These are phyloP conservation scores for Hypholoma fasciculare DNA, from an alignment of 768 basidiomycete species.

Conservation along the genomic window DNA sequence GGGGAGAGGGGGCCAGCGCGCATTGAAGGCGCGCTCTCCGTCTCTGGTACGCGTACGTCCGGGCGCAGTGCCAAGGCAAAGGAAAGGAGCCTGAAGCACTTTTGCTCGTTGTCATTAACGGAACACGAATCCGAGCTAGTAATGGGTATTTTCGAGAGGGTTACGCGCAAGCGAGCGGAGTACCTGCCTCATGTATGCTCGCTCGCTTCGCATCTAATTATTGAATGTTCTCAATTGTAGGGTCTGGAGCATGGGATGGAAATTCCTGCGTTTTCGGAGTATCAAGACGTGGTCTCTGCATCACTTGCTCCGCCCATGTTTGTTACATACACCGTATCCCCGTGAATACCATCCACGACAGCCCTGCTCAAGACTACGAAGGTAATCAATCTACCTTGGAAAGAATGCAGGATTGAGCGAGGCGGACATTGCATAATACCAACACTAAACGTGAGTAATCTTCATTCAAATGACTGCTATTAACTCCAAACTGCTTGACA, in stretches of 20 bases:
- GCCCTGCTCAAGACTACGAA: slow-evolving; percentile 70
- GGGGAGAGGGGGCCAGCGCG: slow-evolving; percentile 84
- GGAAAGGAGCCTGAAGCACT: slow-evolving; percentile 75
- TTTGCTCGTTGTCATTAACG: slow-evolving; percentile 64
- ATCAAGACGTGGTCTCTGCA: slow-evolving; percentile 64
- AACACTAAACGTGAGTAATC: slow-evolving; percentile 70
- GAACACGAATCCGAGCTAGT: slow-evolving; percentile 95
- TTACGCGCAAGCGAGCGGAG: slow-evolving; percentile 86
- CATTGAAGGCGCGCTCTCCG: slow-evolving; percentile 69
- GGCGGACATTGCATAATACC: slow-evolving; percentile 88
- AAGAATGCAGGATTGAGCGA: slow-evolving; percentile 75
- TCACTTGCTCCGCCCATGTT: slow-evolving; percentile 64
- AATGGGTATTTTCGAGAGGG: slow-evolving; percentile 92
- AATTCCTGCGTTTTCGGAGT: slow-evolving; percentile 74
- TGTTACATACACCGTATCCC: slow-evolving; percentile 65
- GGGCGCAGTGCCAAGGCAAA: slow-evolving; percentile 75
- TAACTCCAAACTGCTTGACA: slow-evolving; percentile 23
- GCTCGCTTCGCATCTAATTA: neutral
- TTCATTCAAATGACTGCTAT: neutral
- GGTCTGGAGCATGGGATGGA: slow-evolving; percentile 65
- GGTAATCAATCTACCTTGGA: slow-evolving; percentile 83
- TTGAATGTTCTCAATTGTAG: slow-evolving; percentile 30
- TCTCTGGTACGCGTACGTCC: slow-evolving; percentile 54
- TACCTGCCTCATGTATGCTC: slow-evolving; percentile 84
- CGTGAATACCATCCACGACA: slow-evolving; percentile 64